These are phyloP conservation scores for Fraxinus dipetala DNA, from an alignment of 305 asterid species.

Conservation along the genomic window DNA sequence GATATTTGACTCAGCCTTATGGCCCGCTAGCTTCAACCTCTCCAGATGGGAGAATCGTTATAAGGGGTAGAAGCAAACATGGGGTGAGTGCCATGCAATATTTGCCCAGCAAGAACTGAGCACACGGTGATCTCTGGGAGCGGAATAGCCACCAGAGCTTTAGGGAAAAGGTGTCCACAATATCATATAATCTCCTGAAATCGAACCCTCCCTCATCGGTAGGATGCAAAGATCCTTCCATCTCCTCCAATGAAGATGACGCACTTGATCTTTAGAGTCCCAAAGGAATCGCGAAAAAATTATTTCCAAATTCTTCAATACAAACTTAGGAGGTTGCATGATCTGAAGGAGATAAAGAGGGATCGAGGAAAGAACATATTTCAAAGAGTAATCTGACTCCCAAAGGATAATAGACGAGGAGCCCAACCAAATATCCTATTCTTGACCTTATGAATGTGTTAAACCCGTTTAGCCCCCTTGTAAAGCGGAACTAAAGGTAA, in stretches of 20 bases:
- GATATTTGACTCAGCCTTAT: not conserved
- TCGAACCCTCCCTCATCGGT: not conserved
- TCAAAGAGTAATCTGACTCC: not conserved
- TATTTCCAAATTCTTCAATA: not conserved
- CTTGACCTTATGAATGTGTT: not conserved
- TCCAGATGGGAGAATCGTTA: not conserved
- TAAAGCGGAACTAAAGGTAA: not conserved
- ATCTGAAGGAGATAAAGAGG: not conserved
- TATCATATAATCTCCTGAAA: not conserved
- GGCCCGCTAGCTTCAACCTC: not conserved
- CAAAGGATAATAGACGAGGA: not conserved
- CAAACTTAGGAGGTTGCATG: not conserved
- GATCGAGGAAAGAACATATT: not conserved
- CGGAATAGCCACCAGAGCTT: not conserved
- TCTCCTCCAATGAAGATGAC: not conserved
- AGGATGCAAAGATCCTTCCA: not conserved
- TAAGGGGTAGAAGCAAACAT: no score
- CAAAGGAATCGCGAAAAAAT: not conserved
- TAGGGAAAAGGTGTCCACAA: not conserved
- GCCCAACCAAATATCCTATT: not conserved
- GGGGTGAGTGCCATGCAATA: no score
- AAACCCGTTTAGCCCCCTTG: not conserved
- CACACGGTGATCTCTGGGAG: not conserved
- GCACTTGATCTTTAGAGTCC: not conserved
- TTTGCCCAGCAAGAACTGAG: not conserved